phyloP scores from a whole-genome alignment of 2,329 filamentous ascomycete genomes.

The Alternaria viburni region DNA sequence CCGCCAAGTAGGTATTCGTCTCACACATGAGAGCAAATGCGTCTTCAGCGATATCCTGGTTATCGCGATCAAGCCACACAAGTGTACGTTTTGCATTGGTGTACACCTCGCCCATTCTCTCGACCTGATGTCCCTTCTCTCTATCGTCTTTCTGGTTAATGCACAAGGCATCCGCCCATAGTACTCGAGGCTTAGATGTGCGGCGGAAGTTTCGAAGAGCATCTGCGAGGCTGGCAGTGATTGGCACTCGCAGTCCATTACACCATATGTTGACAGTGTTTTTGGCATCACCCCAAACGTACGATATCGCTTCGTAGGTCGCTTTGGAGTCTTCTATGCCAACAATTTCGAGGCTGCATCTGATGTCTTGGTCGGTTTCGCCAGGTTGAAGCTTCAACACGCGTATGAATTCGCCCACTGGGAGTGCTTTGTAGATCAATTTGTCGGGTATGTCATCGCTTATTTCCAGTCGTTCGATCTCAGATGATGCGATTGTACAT shows the following conservation, averaged over 20 bases:
- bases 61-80: not conserved
- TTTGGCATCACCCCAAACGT: not conserved
- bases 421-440: not conserved
- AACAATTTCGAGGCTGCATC: not conserved
- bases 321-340: accelerated
- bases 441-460: too few species aligned
- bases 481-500: too few species aligned
- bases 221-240: not conserved
- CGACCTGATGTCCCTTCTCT: not conserved
- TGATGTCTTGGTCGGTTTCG: not conserved
- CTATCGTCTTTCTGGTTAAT: not conserved
- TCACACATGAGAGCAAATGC: not conserved
- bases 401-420: not conserved
- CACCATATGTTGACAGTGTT: not conserved
- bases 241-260: not conserved
- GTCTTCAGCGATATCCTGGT: not conserved
- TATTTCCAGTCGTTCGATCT: too few species aligned
- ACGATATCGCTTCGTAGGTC: not conserved
- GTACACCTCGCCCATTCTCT: not conserved
- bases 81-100: not conserved
- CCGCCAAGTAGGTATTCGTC: accelerated
- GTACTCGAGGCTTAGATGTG: not conserved
- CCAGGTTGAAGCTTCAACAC: not conserved
- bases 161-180: not conserved
- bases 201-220: not conserved